Base-by-base conservation (phyloP, 1,284 basidiomycete genomes). In the Butyriboletus appendiculatus region DNA sequence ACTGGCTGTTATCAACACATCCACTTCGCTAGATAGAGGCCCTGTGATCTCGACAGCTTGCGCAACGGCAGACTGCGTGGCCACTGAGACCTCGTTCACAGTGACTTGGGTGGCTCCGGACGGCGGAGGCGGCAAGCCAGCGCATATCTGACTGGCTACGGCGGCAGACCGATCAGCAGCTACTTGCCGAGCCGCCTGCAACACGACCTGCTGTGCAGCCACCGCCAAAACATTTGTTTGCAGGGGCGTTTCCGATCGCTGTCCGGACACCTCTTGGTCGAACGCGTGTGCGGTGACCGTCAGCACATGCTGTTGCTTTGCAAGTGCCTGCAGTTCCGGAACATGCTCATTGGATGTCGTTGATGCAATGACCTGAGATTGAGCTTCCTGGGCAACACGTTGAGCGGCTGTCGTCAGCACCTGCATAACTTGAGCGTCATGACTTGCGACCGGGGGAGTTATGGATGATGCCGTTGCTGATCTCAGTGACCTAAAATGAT, bases 301-400 rank as follows among this genome's bases (percentile, higher is more conserved):
- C 45, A 92, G 77, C 52, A 91, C 87, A 60, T 89, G 84, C 62
- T 88, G 88, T 73, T 91, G 90, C 68, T 89, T 89, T 39, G 81
- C 86, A 51, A 92, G 78, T 15, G 83, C 81, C 64, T 87, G 80
- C 20, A 88, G 66, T 60, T 86, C 80, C 24, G 74, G 73, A 16
- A 72, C 75, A 30, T 72, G 67, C 54, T 81, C 77, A 50, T 76
- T 77, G 24, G 78, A 74, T 39, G 69, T 45, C 44, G 65, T 76
- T 28, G 81, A 78, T 8, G 77, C 76, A 40, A 85, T 80, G 33
- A 84, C 78, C 64, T 88, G 86, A 14, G 81, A 82, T 59, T 87
- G 83, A 3, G 85, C 83, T 65, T 87, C 84, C 66, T 87, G 82
- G 7, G 85, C 85, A 24, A 91, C 86, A 37, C 86, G 84, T 59